These are phyloP conservation scores for Calonectria montana DNA, from an alignment of 2,329 filamentous ascomycete species.

Conservation along the genomic window DNA sequence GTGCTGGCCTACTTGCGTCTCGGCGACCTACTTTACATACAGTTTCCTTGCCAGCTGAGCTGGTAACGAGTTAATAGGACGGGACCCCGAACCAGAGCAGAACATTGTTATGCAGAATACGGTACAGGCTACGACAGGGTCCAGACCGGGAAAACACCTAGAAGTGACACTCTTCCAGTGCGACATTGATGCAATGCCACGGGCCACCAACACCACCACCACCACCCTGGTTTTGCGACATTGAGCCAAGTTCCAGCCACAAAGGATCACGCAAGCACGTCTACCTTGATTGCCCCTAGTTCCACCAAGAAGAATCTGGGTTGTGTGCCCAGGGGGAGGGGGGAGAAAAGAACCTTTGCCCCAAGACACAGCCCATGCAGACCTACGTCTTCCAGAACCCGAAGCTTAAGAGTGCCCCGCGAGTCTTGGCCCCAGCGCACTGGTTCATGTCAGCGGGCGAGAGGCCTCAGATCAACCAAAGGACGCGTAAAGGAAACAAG, in stretches of 20 bases:
- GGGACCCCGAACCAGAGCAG: background rate
- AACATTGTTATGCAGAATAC: background rate
- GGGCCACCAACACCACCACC: slow-evolving; percentile 3
- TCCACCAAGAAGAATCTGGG: background rate
- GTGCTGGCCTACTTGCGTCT: slow-evolving; percentile 27
- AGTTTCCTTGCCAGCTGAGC: background rate
- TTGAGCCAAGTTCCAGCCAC: slow-evolving; percentile 26
- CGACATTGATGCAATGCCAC: background rate
- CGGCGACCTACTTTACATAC: slow-evolving; percentile 25
- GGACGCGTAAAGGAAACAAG: background rate
- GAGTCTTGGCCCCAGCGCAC: background rate
- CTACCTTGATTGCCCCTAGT: slow-evolving; percentile 14
- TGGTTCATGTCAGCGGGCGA: slow-evolving; percentile 19
- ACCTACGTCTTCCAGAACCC: slow-evolving; percentile 4
- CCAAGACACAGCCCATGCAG: slow-evolving; percentile 15
- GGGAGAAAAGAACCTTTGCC: background rate
- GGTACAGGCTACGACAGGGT: background rate
- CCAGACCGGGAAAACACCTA: background rate
- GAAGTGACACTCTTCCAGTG: slow-evolving; percentile 10
- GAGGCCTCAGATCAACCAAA: background rate
- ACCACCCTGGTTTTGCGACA: slow-evolving; percentile 26
- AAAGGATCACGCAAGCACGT: slow-evolving; percentile 31
- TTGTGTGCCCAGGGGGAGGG: background rate
- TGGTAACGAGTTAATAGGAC: background rate
- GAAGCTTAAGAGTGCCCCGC: background rate